phyloP scores from a whole-genome alignment of 495 filamentous ascomycete species.

The Lasiosphaeria miniovina region DNA sequence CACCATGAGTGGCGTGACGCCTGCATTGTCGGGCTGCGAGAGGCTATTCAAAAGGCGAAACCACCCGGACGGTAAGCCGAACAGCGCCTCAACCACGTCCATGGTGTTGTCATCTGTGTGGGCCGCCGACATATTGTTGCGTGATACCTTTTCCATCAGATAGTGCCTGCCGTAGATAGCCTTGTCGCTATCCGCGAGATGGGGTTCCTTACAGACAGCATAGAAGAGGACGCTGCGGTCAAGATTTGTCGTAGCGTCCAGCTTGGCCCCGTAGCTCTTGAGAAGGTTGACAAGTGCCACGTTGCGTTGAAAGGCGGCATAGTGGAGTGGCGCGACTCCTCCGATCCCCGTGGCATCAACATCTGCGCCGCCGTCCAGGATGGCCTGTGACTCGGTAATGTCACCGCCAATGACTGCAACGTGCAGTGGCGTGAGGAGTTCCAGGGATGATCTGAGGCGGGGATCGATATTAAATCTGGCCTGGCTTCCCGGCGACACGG shows the following conservation, averaged over 20 bases:
- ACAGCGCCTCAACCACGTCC: conserved; percentile 12
- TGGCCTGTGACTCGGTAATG: neutral
- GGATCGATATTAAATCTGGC: neutral
- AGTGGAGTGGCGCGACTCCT: conserved; percentile 19
- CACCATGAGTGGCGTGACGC: conserved; percentile 23
- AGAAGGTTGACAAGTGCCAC: conserved; percentile 14
- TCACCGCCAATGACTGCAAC: conserved; percentile 13
- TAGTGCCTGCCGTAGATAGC: neutral
- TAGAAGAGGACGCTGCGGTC: conserved; percentile 20
- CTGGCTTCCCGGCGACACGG: neutral
- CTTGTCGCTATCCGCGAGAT: conserved; percentile 4
- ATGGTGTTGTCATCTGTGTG: conserved; percentile 14
- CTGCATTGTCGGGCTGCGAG: conserved; percentile 8
- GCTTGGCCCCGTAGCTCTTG: conserved; percentile 10
- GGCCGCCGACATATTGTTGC: neutral
- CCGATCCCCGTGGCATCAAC: conserved; percentile 9
- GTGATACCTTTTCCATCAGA: neutral
- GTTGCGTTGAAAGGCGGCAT: conserved; percentile 16
- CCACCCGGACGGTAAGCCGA: conserved; percentile 6
- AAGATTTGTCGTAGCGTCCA: conserved; percentile 18
- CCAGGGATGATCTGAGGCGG: neutral
- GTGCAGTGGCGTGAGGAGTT: conserved; percentile 10
- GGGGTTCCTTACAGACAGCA: conserved; percentile 10
- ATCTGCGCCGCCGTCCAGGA: conserved; percentile 2
- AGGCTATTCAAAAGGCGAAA: neutral